These are phyloP conservation scores for Hypoxylon sp. DNA, from an alignment of 2,329 filamentous ascomycete species.

Conservation along the genomic window DNA sequence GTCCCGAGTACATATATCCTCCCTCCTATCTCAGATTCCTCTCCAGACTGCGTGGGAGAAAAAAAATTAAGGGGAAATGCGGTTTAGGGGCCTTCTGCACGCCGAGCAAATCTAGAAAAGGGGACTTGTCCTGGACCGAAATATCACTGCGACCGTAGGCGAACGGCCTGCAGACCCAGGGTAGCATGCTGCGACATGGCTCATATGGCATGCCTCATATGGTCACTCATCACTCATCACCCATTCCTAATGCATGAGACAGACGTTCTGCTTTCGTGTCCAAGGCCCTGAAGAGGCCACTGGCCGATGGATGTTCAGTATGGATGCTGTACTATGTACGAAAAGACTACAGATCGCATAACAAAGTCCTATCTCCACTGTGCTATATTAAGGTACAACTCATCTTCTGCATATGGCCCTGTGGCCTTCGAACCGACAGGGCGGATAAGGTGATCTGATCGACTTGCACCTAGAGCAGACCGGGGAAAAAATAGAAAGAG, in stretches of 20 bases:
- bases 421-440: conserved; percentile 18
- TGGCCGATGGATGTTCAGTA: not conserved
- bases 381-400: too few relatives aligned
- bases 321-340: too few relatives aligned
- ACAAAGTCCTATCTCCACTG: conserved; percentile 17
- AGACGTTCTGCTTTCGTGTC: not conserved
- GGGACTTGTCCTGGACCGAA: conserved; percentile 9
- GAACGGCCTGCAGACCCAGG: conserved; percentile 1
- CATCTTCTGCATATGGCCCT: too few relatives aligned
- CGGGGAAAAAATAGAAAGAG: too few relatives aligned
- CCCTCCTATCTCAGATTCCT: conserved; percentile 4
- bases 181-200: conserved; percentile 14
- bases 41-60: conserved; percentile 3
- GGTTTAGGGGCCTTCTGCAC: conserved; percentile 1
- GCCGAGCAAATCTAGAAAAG: conserved; percentile 14
- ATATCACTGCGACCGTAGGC: not conserved
- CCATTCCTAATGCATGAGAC: conserved; percentile 4
- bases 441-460: conserved; percentile 22
- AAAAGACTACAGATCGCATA: conserved; percentile 15
- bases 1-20: not conserved
- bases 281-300: not conserved
- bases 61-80: conserved; percentile 19
- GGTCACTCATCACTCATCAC: conserved; percentile 7
- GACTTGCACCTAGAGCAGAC: not conserved
- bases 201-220: too few relatives aligned